Conservation (phyloP, 768 basidiomycete genomes). For the Lactarius tabidus region DNA sequence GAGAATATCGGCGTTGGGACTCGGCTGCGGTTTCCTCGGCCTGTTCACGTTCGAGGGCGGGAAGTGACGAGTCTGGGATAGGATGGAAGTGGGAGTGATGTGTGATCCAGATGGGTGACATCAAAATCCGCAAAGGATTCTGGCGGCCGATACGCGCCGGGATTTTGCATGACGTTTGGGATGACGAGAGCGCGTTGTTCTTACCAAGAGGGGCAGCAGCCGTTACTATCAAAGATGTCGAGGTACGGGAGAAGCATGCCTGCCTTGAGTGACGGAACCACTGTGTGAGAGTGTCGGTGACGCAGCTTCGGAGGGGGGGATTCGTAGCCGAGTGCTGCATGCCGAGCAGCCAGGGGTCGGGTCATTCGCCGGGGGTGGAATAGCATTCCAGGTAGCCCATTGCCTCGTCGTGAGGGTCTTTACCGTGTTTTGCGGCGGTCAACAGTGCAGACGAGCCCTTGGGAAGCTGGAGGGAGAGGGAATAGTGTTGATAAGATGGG, state of each 20-base stretch:
- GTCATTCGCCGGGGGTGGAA: slow-evolving; percentile 75
- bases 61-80: slow-evolving; percentile 60
- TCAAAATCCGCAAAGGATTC: slow-evolving; percentile 87
- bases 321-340: slow-evolving; percentile 78
- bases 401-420: slow-evolving; percentile 75
- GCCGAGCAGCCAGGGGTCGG: slow-evolving; percentile 87
- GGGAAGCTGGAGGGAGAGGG: slow-evolving; percentile 32
- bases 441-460: no score
- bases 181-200: slow-evolving; percentile 37
- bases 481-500: slow-evolving; percentile 49
- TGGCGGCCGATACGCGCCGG: slow-evolving; percentile 55
- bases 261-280: slow-evolving; percentile 40
- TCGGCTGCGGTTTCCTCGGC: slow-evolving; percentile 27
- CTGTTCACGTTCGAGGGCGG: slow-evolving; percentile 36
- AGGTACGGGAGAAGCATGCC: slow-evolving; percentile 45
- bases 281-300: slow-evolving; percentile 30
- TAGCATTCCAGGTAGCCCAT: slow-evolving; percentile 88
- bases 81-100: no score
- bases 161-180: slow-evolving; percentile 34
- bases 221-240: slow-evolving; percentile 37
- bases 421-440: slow-evolving; percentile 67
- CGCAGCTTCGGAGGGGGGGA: slow-evolving; percentile 31
- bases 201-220: no score
- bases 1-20: slow-evolving; percentile 23
- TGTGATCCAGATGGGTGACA: no score